Evolutionary conservation across 2,329 filamentous ascomycete species (phyloP).

Genomic region (Herpotrichia juniperi): DNA sequence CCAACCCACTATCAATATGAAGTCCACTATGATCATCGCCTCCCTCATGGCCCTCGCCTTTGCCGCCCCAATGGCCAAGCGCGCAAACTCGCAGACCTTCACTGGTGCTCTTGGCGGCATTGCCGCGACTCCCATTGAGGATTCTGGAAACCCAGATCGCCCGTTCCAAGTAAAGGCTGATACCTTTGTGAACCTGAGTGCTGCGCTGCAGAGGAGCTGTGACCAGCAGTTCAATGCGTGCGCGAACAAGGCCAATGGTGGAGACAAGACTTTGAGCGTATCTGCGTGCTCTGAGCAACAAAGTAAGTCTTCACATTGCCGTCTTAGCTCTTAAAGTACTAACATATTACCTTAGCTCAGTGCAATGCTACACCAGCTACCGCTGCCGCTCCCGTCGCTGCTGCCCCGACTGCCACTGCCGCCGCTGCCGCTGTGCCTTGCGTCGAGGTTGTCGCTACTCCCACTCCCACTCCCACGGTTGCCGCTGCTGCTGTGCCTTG

Average conservation of each 20-base stretch:
- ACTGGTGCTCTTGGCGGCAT: constrained; percentile 30
- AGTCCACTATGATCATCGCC: constrained; percentile 23
- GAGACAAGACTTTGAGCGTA: constrained; percentile 24
- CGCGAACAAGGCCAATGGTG: constrained; percentile 24
- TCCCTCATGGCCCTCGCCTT: constrained; percentile 23
- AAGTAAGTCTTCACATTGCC: constrained; percentile 15
- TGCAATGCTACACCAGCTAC: constrained; percentile 4
- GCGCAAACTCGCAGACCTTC: constrained; percentile 30
- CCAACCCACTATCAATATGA: constrained; percentile 23
- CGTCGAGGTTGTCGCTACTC: background rate
- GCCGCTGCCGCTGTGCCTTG: background rate
- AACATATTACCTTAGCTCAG: background rate
- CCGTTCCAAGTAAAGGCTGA: constrained; percentile 20
- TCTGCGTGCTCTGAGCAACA: constrained; percentile 24
- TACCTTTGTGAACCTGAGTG: constrained; percentile 20
- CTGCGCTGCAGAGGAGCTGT: constrained; percentile 20
- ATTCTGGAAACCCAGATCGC: constrained; percentile 19
- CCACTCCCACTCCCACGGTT: background rate
- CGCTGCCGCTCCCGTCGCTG: background rate
- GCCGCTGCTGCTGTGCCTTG: background rate
- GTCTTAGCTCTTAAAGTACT: background rate
- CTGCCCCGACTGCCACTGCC: background rate
- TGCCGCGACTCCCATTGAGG: constrained; percentile 24
- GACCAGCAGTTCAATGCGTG: constrained; percentile 24
- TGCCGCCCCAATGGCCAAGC: constrained; percentile 16